Evolutionary conservation across 495 filamentous ascomycete genomes (phyloP), one percentile per base, ranked within the genome.

Genomic region (Penicillium robsamsonii): DNA sequence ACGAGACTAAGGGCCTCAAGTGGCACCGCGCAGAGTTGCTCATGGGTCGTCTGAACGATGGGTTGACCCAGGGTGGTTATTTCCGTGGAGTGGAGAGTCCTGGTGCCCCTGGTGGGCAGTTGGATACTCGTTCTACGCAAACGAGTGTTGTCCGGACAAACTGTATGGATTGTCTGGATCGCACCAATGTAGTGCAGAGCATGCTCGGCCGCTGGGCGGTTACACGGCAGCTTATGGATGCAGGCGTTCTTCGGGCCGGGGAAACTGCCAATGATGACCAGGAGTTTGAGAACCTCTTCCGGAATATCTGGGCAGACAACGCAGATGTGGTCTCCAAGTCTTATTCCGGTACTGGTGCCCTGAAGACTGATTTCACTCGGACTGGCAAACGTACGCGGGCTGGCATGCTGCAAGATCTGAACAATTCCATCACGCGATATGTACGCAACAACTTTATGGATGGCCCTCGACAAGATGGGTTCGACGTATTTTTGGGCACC

Each of bases 131-230:
- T 29, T 86, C 83, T 46, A 77, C 78, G 46, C 94, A 98, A 75
- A 87, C 82, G 5, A 88, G 86, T 58, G 92, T 97, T 10, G 91
- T 98, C 24, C 85, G 94, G 42, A 97, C 94, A 20, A 98, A 98
- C 66, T 98, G 94, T 72, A 97, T 98, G 94, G 94, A 98, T 74
- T 98, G 95, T 62, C 81, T 98, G 11, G 94, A 98, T 72, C 90
- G 94, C 50, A 98, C 94, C 47, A 98, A 98, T 68, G 91, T 98
- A 10, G 89, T 98, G 2, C 94, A 98, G 70, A 94, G 88, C 65
- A 94, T 96, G 88, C 80, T 98, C 18, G 94, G 87, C 18, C 87
- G 91, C 49, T 92, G 84, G 82, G 87, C 86, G 12, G 72, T 97
- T n/a, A 92, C 89, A 49, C 84, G 88, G 37, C 92, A 96, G 73